phyloP scores from a whole-genome alignment of 1,139 yeast genomes.

The Candida frijolesensis region DNA sequence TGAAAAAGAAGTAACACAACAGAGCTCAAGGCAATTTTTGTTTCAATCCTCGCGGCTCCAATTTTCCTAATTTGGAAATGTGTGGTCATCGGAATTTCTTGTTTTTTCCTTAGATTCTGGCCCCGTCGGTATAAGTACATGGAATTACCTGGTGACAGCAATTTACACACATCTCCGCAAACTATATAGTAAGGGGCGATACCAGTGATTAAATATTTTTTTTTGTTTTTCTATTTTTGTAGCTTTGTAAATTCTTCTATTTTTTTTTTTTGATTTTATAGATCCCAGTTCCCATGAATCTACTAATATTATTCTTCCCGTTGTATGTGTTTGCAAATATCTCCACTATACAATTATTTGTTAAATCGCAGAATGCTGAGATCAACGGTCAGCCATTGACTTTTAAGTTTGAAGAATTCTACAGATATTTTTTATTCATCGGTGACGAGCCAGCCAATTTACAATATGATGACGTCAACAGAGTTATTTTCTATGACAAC shows the following conservation, averaged over 20 bases:
- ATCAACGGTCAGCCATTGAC: conserved; percentile 2
- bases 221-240: background rate
- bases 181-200: background rate
- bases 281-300: background rate
- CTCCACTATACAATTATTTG: background rate
- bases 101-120: background rate
- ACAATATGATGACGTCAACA: conserved; percentile 3
- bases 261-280: background rate
- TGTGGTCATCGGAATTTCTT: background rate
- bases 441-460: background rate
- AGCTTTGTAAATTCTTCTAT: background rate
- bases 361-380: background rate
- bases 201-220: background rate
- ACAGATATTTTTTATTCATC: background rate
- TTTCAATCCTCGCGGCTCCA: background rate
- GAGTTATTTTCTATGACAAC: conserved; percentile 4
- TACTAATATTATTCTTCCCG: conserved; percentile 4
- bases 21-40: background rate
- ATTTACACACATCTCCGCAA: background rate
- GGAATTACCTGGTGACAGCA: background rate
- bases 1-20: too few species aligned
- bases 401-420: background rate
- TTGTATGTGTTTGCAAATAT: conserved; percentile 2
- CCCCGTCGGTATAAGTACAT: background rate
- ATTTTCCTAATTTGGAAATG: background rate